phyloP scores from a whole-genome alignment of 768 basidiomycete genomes.

The Baorangia bicolor region DNA sequence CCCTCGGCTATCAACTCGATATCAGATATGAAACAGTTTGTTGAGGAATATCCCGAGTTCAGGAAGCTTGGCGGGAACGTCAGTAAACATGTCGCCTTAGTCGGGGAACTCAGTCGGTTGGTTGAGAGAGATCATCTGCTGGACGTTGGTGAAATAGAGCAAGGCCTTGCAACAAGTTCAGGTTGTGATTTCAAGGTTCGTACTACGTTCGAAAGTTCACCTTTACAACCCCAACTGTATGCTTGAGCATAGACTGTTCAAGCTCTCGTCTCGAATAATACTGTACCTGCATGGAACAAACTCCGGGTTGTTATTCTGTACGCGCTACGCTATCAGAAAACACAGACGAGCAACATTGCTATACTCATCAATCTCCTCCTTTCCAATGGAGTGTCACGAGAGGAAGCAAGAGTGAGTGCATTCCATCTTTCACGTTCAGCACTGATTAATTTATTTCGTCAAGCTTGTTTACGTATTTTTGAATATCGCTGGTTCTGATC shows the following conservation, averaged over 20 bases:
- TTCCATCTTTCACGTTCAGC: slow-evolving; percentile 6
- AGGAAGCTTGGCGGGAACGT: slow-evolving; percentile 96
- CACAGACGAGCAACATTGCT: slow-evolving; percentile 77
- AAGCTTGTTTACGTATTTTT: slow-evolving; percentile 92
- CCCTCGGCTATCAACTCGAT: slow-evolving; percentile 90
- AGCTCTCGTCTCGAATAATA: slow-evolving; percentile 64
- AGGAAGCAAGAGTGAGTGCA: slow-evolving; percentile 64
- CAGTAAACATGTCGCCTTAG: slow-evolving; percentile 96
- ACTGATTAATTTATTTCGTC: slow-evolving; percentile 10
- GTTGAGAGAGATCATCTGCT: slow-evolving; percentile 84
- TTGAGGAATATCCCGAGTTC: slow-evolving; percentile 98
- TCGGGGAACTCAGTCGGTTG: slow-evolving; percentile 91
- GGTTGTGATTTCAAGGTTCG: slow-evolving; percentile 85
- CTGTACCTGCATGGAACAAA: slow-evolving; percentile 77
- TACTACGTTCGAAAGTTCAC: background rate
- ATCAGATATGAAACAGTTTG: slow-evolving; percentile 93
- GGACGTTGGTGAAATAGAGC: slow-evolving; percentile 92
- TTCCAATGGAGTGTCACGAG: slow-evolving; percentile 70
- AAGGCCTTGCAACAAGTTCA: slow-evolving; percentile 90
- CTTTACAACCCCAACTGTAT: background rate
- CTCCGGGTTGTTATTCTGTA: slow-evolving; percentile 88
- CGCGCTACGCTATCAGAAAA: slow-evolving; percentile 93
- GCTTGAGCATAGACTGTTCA: slow-evolving; percentile 66
- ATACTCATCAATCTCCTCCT: slow-evolving; percentile 72
- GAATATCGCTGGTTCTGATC: slow-evolving; percentile 92